phyloP scores from a whole-genome alignment of 768 basidiomycete species.

The Termitomyces sp. region DNA sequence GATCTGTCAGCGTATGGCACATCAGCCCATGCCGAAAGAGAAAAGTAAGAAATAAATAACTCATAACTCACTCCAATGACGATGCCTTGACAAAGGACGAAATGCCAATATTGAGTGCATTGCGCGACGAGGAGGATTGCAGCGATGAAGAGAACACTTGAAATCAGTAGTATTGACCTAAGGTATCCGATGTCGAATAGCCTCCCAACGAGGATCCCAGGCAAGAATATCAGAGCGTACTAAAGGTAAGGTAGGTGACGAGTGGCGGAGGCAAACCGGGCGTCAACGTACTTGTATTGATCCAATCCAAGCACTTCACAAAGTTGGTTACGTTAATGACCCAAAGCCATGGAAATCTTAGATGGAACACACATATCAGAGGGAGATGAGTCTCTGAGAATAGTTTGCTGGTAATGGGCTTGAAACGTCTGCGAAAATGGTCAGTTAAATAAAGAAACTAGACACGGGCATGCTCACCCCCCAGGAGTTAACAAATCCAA shows the following conservation, averaged over 20 bases:
- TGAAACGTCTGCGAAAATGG: constrained; percentile 4
- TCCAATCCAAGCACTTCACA: constrained; percentile 7
- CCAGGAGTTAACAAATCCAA: constrained; percentile 75
- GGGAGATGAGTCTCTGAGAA: background rate
- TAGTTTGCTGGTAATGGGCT: constrained; percentile 4
- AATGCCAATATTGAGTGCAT: constrained; percentile 76
- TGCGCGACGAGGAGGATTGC: constrained; percentile 67
- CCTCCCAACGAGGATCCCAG: constrained; percentile 57
- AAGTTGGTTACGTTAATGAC: background rate
- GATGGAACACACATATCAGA: constrained; percentile 4
- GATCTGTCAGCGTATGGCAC: constrained; percentile 23
- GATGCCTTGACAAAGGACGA: constrained; percentile 72
- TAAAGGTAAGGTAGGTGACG: constrained; percentile 19
- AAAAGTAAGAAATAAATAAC: background rate
- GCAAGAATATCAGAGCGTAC: constrained; percentile 63
- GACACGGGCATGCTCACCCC: constrained; percentile 43
- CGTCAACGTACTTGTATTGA: constrained; percentile 5
- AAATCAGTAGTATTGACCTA: constrained; percentile 42
- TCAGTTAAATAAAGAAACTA: background rate
- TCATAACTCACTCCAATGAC: constrained; percentile 53
- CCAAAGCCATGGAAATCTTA: background rate
- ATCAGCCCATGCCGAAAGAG: constrained; percentile 29
- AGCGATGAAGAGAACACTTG: constrained; percentile 47
- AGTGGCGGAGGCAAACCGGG: background rate
- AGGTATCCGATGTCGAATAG: constrained; percentile 74